A percentile compares a stretch with the other conserved stretches of the same genome.
These are phyloP conservation scores for Saccharomycopsis synnaedendra DNA, from an alignment of 805 yeast genomes.

Conservation along the genomic window DNA sequence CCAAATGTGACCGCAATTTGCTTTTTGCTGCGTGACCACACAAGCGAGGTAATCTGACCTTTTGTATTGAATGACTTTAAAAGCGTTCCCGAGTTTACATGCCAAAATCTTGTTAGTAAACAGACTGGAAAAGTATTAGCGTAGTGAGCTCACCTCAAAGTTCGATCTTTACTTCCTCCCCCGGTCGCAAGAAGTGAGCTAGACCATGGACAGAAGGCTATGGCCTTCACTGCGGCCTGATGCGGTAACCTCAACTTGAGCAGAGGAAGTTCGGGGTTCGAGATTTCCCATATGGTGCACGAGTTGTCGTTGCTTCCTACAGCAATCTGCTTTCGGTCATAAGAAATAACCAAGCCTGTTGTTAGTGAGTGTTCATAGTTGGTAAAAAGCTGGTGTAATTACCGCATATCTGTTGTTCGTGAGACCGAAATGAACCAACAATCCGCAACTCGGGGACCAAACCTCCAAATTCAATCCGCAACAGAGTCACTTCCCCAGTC, in stretches of 20 bases:
- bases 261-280: slow-evolving; percentile 25
- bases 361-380: not conserved
- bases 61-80: slow-evolving; percentile 43
- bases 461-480: slow-evolving; percentile 21
- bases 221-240: slow-evolving; percentile 80
- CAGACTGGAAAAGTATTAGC: not conserved
- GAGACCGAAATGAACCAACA: slow-evolving; percentile 29
- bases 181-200: slow-evolving; percentile 76
- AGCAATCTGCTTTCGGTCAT: slow-evolving; percentile 46
- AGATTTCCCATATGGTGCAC: slow-evolving; percentile 67
- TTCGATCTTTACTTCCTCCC: slow-evolving; percentile 76
- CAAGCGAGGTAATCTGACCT: slow-evolving; percentile 69
- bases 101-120: slow-evolving; percentile 57
- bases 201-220: slow-evolving; percentile 89
- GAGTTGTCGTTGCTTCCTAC: slow-evolving; percentile 80
- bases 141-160: slow-evolving; percentile 25
- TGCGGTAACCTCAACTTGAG: slow-evolving; percentile 46
- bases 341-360: slow-evolving; percentile 48
- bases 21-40: slow-evolving; percentile 57
- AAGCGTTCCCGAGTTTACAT: slow-evolving; percentile 65
- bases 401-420: slow-evolving; percentile 54
- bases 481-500: slow-evolving; percentile 42
- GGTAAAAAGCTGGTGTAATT: slow-evolving; percentile 12
- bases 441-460: slow-evolving; percentile 18
- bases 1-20: slow-evolving; percentile 79